Conservation (phyloP, 2,329 filamentous ascomycete genomes). For the Lecanoromycetidae sp. region DNA sequence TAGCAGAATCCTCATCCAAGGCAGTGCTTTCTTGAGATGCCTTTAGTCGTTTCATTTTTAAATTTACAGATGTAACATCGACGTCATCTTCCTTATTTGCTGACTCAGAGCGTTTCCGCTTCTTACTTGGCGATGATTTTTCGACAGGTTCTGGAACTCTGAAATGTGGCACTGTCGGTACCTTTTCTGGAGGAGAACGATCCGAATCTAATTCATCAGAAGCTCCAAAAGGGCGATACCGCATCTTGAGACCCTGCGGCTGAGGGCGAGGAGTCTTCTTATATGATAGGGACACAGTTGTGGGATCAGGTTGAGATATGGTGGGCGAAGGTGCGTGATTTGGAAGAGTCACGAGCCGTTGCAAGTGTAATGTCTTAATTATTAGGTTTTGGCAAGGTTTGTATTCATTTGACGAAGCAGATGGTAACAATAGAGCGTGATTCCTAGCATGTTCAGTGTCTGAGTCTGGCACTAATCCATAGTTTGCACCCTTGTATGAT, state of each 20-base stretch:
- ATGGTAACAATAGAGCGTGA: slow-evolving; percentile 12
- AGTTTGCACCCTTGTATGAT: slow-evolving; percentile 31
- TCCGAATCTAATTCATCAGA: slow-evolving; percentile 2
- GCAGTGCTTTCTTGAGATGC: background rate
- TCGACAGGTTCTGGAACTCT: background rate
- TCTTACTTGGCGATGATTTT: background rate
- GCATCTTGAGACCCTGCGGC: slow-evolving; percentile 16
- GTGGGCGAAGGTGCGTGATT: background rate
- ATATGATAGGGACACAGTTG: background rate
- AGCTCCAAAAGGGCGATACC: slow-evolving; percentile 16
- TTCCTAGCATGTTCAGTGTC: background rate
- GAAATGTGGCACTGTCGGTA: slow-evolving; percentile 4
- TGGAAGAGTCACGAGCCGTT: slow-evolving; percentile 14
- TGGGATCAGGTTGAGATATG: background rate
- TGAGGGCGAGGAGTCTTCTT: slow-evolving; percentile 13
- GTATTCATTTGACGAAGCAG: slow-evolving; percentile 8
- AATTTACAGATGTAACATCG: background rate
- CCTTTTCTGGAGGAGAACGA: background rate
- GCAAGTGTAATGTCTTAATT: slow-evolving; percentile 13
- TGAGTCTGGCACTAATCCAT: slow-evolving; percentile 24
- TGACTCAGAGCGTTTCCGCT: slow-evolving; percentile 1
- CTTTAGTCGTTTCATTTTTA: background rate
- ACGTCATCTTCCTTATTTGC: background rate
- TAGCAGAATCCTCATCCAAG: background rate
- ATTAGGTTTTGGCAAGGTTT: background rate